phyloP scores from a whole-genome alignment of 768 basidiomycete species.

The Lactarius tabidus region DNA sequence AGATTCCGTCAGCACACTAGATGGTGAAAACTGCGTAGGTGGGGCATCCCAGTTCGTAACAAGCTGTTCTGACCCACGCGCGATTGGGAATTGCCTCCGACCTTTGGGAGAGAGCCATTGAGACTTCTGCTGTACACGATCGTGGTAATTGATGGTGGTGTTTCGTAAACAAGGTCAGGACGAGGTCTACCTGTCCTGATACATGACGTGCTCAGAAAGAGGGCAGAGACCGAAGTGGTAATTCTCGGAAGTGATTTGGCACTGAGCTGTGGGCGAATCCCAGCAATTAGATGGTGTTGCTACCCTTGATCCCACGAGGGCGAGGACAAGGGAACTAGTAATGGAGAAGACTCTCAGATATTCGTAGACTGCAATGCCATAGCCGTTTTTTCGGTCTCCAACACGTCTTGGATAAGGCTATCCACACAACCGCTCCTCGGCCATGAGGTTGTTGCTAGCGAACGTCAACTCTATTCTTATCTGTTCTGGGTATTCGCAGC shows the following conservation, averaged over 20 bases:
- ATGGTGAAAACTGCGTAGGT: background rate
- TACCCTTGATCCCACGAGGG: background rate
- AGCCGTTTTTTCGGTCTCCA: background rate
- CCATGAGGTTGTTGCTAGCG: constrained; percentile 1
- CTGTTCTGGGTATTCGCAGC: background rate
- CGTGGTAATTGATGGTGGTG: constrained; percentile 32
- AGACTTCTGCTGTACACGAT: constrained; percentile 31
- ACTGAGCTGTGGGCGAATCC: background rate
- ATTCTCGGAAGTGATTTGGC: constrained; percentile 4
- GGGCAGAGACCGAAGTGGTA: constrained; percentile 33
- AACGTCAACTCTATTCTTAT: background rate
- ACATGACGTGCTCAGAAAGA: constrained; percentile 27
- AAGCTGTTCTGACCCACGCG: constrained; percentile 30
- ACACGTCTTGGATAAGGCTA: background rate
- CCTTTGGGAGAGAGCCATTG: constrained; percentile 28
- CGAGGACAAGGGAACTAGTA: background rate
- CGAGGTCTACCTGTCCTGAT: constrained; percentile 24
- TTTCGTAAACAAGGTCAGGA: constrained; percentile 24
- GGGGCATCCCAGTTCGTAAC: background rate
- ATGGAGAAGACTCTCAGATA: background rate
- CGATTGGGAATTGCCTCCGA: constrained; percentile 26
- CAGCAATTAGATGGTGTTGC: constrained; percentile 4
- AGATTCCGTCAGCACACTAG: constrained; percentile 23
- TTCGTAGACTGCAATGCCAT: background rate
- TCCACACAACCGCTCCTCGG: background rate